Evolutionary conservation across 116 monocot species (phyloP).

Genomic region (Iris pallida): DNA sequence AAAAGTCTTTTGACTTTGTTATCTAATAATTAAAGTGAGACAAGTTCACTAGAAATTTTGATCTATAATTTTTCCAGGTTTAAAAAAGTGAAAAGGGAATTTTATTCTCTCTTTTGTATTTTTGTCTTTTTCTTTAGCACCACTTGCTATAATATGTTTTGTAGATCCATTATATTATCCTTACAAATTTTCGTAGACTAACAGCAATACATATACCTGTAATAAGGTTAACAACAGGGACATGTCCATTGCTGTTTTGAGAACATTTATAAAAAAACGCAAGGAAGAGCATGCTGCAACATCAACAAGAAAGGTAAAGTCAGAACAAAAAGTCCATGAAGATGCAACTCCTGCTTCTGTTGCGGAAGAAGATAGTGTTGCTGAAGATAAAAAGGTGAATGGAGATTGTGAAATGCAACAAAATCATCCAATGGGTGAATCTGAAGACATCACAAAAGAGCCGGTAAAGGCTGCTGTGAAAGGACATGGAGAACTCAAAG

Average conservation of each 20-base stretch:
- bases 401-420: constrained; percentile 11
- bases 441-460: constrained; percentile 8
- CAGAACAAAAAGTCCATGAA: constrained; percentile 17
- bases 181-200: background rate
- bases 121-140: too few species aligned
- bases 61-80: too few species aligned
- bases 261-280: constrained; percentile 48
- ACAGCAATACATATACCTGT: constrained; percentile 9
- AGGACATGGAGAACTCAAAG: constrained; percentile 36
- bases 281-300: constrained; percentile 65
- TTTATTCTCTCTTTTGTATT: too few species aligned
- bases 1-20: too few species aligned
- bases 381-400: constrained; percentile 25
- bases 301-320: constrained; percentile 30
- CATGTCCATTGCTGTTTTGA: constrained; percentile 81
- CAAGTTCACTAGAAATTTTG: too few species aligned
- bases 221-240: constrained; percentile 81
- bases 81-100: too few species aligned
- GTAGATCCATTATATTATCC: too few species aligned
- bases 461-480: constrained; percentile 10
- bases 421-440: constrained; percentile 13
- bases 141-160: too few species aligned
- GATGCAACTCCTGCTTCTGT: constrained; percentile 7
- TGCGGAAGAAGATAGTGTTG: constrained; percentile 5
- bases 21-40: too few species aligned